Evolutionary conservation across 202 grass and related monocot genomes (phyloP), one percentile per base, ranked within the genome.

Genomic region (Panicum virgatum): DNA sequence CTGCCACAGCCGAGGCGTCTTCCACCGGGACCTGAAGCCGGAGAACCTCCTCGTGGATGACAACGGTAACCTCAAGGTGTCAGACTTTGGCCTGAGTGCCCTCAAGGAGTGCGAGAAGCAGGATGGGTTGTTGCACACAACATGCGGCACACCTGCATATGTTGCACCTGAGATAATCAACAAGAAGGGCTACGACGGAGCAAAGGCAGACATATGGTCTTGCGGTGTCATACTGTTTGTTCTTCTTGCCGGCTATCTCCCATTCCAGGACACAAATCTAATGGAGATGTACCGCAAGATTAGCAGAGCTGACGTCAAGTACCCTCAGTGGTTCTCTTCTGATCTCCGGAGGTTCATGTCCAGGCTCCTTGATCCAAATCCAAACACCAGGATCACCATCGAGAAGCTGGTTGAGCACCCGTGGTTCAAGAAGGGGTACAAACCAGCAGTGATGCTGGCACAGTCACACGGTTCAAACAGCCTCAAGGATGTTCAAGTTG

Each of bases 241-340:
- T 65, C 80, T 94, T 30, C 77, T 90, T 43, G 94, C 94, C 0
- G 92, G 92, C 27, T 91, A 84, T 72, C 89, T 97, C 6, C 94
- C 92, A 15, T 97, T 97, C 60, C 84, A 91, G 4, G 92, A 92
- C 29, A 9, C 92, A 11, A 97, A 94, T 65, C 57, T 90, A 48
- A 89, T 90, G 77, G 91, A 89, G 60, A 97, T 97, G 92, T 94
- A 92, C 86, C 78, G 82, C 22, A 97, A 89, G 86, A 97, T 97
- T 37, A 81, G 68, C 92, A 92, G 65, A 76, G 84, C 88, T 9
- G 90, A 94, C 6, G 87, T 94, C 70, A 90, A 67, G 82, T 92
- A 86, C 58, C 92, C 92, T 6, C 83, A 86, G 6, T 92, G 88
- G 88, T 94, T 97, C 60, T 62, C 61, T 65, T 79, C 84, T 6